These are phyloP conservation scores for Emergomyces orientalis DNA, from an alignment of 2,329 filamentous ascomycete species.

Conservation along the genomic window DNA sequence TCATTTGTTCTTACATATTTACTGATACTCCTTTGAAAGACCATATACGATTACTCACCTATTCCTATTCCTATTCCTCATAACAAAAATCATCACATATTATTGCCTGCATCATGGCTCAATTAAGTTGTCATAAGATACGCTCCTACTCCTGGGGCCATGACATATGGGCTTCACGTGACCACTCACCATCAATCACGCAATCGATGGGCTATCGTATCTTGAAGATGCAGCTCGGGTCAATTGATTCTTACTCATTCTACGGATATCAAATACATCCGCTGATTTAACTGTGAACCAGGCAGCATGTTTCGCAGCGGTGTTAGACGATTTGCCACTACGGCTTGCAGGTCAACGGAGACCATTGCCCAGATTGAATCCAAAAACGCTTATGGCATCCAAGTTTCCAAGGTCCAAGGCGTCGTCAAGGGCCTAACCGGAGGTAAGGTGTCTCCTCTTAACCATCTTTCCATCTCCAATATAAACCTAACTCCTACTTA, in stretches of 20 bases:
- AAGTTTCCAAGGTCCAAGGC: slow-evolving; percentile 71
- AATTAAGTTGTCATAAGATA: neutral
- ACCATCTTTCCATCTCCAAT: neutral
- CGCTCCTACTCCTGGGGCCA: too few species aligned
- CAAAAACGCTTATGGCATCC: slow-evolving; percentile 53
- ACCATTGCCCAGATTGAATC: slow-evolving; percentile 39
- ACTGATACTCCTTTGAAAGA: neutral
- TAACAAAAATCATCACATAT: neutral
- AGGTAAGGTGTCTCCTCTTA: slow-evolving; percentile 45
- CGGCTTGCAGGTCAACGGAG: slow-evolving; percentile 48
- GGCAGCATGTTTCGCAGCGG: slow-evolving; percentile 59
- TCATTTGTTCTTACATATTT: neutral
- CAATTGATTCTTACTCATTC: neutral
- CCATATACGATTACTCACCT: neutral
- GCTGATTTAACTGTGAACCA: neutral
- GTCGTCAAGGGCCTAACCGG: slow-evolving; percentile 69
- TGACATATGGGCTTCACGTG: neutral
- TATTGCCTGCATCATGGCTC: neutral
- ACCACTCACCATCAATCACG: neutral
- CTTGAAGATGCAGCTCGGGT: neutral
- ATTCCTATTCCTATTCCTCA: neutral
- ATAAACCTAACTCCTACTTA: neutral
- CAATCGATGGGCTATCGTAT: neutral
- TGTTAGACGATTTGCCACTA: slow-evolving; percentile 57
- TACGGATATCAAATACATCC: neutral